Evolutionary conservation across 2,329 filamentous ascomycete species (phyloP).

Genomic region (Pseudogymnoascus sp.): DNA sequence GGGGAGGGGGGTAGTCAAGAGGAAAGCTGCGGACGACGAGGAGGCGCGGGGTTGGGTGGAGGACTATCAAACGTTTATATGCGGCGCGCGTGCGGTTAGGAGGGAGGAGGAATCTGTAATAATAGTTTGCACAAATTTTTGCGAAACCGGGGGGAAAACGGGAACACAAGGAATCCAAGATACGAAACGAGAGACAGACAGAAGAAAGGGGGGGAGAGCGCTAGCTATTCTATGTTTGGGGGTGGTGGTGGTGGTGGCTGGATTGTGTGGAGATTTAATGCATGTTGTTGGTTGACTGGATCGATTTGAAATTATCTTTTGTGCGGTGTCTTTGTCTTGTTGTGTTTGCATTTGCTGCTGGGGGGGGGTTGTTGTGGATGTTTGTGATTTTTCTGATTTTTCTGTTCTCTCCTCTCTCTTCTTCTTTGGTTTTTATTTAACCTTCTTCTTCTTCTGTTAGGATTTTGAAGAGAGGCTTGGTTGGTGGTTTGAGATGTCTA

Average conservation of each 20-base stretch:
- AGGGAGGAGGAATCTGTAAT: slow-evolving; percentile 1
- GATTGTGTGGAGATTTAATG: background rate
- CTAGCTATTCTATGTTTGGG: background rate
- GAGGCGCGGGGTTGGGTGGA: background rate
- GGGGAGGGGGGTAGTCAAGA: background rate
- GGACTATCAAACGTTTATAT: background rate
- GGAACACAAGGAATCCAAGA: background rate
- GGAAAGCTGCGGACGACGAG: background rate
- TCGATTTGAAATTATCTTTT: background rate
- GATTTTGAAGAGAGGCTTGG: background rate
- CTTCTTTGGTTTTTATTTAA: background rate
- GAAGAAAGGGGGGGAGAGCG: too few species aligned
- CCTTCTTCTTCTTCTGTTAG: background rate
- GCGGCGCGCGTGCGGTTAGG: background rate
- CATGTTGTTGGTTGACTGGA: slow-evolving; percentile 1
- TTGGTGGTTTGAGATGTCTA: background rate
- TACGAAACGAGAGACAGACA: background rate
- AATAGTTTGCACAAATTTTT: slow-evolving; percentile 3
- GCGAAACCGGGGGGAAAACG: background rate
- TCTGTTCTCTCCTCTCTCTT: background rate
- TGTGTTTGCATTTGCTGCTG: background rate
- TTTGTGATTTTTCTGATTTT: too few species aligned
- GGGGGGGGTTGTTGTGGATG: background rate
- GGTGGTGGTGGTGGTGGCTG: too few species aligned
- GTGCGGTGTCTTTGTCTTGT: background rate